Evolutionary conservation across 1,284 basidiomycete species (phyloP).

Genomic region (Phylloboletellus chloephorus): DNA sequence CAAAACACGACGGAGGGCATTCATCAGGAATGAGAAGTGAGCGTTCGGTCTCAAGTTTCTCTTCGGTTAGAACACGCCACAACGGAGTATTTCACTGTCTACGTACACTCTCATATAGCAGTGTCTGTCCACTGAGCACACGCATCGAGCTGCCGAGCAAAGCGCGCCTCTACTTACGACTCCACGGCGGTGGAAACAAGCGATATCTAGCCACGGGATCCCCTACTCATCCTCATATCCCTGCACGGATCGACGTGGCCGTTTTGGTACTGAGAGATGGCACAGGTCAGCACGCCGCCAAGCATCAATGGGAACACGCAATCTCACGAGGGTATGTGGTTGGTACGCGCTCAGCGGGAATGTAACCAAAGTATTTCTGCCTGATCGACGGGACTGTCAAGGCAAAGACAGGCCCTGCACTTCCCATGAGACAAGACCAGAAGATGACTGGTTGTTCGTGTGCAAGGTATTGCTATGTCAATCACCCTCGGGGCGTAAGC

Average conservation of each 20-base stretch:
- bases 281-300: neutral
- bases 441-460: constrained; percentile 93
- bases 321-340: constrained; percentile 82
- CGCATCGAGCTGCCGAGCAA: neutral
- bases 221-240: constrained; percentile 42
- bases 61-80: too few relatives aligned
- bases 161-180: constrained; percentile 6
- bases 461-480: constrained; percentile 61
- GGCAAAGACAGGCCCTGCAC: constrained; percentile 73
- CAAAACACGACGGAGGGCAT: constrained; percentile 11
- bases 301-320: neutral
- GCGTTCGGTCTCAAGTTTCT: too few relatives aligned
- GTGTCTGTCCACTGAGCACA: neutral
- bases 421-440: constrained; percentile 77
- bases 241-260: constrained; percentile 34
- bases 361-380: constrained; percentile 65
- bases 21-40: constrained; percentile 17
- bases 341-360: constrained; percentile 70
- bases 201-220: neutral
- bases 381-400: constrained; percentile 78
- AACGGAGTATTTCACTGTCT: too few relatives aligned
- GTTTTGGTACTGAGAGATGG: constrained; percentile 31
- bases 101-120: constrained; percentile 5
- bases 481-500: neutral
- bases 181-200: neutral